phyloP scores from a whole-genome alignment of 805 yeast species.

The Candida odintsovae region DNA sequence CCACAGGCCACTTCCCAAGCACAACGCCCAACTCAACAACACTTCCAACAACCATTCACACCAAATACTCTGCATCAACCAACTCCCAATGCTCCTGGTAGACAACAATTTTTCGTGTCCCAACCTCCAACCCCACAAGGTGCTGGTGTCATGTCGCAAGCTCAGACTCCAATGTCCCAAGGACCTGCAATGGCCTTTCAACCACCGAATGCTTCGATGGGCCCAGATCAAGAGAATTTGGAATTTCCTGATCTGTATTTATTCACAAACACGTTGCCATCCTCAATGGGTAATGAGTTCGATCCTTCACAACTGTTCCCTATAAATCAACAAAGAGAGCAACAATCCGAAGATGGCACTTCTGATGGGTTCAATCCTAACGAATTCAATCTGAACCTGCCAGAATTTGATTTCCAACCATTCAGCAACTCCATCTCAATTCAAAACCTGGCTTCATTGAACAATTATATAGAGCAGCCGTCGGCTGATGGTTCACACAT shows the following conservation, averaged over 20 bases:
- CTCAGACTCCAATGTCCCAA: not conserved
- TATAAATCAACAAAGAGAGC: not conserved
- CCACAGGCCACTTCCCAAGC: not conserved
- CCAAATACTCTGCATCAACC: not conserved
- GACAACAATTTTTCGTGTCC: not conserved
- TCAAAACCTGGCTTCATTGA: constrained; percentile 21
- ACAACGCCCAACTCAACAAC: constrained; percentile 7
- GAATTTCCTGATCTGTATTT: constrained; percentile 26
- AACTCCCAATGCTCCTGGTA: not conserved
- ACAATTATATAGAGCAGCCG: constrained; percentile 9
- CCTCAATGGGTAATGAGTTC: constrained; percentile 12
- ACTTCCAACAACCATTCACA: constrained; percentile 1
- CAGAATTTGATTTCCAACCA: constrained; percentile 22
- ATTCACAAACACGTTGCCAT: constrained; percentile 22
- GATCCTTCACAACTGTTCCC: constrained; percentile 25
- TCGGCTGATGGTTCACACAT: not conserved
- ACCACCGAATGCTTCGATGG: not conserved
- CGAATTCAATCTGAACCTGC: constrained; percentile 20
- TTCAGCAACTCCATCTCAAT: constrained; percentile 18
- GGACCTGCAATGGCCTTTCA: not conserved
- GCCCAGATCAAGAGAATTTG: constrained; percentile 4
- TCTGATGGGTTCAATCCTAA: constrained; percentile 13
- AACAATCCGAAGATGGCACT: constrained; percentile 8
- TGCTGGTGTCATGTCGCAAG: not conserved
- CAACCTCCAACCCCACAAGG: not conserved